Conservation (phyloP, 2,329 filamentous ascomycete species). For the Salinomyces thailandicus region DNA sequence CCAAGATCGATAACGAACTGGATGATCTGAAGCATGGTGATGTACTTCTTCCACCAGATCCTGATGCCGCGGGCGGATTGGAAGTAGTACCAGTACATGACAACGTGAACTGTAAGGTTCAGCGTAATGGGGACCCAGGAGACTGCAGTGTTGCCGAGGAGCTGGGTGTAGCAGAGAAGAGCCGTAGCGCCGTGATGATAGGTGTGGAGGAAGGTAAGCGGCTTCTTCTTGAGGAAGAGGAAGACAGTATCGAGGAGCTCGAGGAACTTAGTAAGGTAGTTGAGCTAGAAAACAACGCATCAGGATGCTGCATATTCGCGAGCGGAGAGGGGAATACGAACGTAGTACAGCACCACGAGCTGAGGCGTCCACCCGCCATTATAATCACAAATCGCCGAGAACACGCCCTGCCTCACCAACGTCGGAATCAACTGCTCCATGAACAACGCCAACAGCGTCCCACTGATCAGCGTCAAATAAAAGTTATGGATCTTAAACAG, state of each 20-base stretch:
- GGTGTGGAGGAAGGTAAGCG: slow-evolving; percentile 95
- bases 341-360: slow-evolving; percentile 91
- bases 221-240: slow-evolving; percentile 99
- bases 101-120: slow-evolving; percentile 88
- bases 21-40: slow-evolving; percentile 91
- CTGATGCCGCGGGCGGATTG: slow-evolving; percentile 89
- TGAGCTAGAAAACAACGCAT: slow-evolving; percentile 53
- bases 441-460: slow-evolving; percentile 69
- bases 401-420: slow-evolving; percentile 68
- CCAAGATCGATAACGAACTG: slow-evolving; percentile 96
- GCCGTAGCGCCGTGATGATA: slow-evolving; percentile 97
- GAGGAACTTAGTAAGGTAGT: slow-evolving; percentile 96
- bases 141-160: slow-evolving; percentile 83
- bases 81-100: slow-evolving; percentile 99
- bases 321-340: slow-evolving; percentile 42
- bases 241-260: slow-evolving; percentile 93
- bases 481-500: slow-evolving; percentile 97
- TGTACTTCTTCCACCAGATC: slow-evolving; percentile 99
- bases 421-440: slow-evolving; percentile 84
- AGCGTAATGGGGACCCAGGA: slow-evolving; percentile 91
- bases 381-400: slow-evolving; percentile 73
- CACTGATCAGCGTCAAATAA: slow-evolving; percentile 78
- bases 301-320: background rate
- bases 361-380: slow-evolving; percentile 89
- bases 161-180: slow-evolving; percentile 94